Base-by-base conservation (phyloP, 2,329 filamentous ascomycete genomes). In the Plenodomus lindquistii region DNA sequence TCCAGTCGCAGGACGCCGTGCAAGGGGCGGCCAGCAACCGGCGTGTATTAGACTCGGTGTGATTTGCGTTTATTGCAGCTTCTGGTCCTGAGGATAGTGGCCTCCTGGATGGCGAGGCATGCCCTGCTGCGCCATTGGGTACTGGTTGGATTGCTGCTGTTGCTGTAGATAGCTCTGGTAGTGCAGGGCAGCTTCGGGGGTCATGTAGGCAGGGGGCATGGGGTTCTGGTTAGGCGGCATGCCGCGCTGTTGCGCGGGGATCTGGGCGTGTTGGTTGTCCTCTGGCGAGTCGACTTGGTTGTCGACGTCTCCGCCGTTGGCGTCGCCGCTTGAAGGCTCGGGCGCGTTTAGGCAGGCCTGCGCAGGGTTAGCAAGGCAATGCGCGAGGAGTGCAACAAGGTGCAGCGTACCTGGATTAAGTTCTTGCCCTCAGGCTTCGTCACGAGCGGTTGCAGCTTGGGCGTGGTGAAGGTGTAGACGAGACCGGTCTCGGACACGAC, bases 341-440 rank as follows among this genome's bases (percentile, higher is more conserved):
- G 94, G 94, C 17, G 94, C 94, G 73, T 99, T 99, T 53, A 99
- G 78, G 72, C 94, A 99, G 42, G 94, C 92, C 93, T 97, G 63
- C n/a, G 46, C 19, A 20, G 62, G 42, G 69, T 77, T 60, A 79
- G 75, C 54, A 54, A 52, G 43, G 45, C 40, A 19, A 31, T 31
- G 49, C 48, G 54, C 50, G 48, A 54, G 36, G 20, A 24, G 22
- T 36, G 31, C 27, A 7, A 37, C 27, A 40, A 34, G 42, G 46
- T 36, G 57, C 44, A 49, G 50, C 85, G 59, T 84, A 97, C 94
- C 86, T 99, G 94, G 63, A 99, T 97, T 59, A 99, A 80, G 74
- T 99, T 99, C 84, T 99, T 99, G 78, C 94, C 94, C 77, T 97
- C 94, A 16, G 94, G 88, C 80, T 97, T 97, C 56, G 94, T 99